Evolutionary conservation across 352 stramenopile species (phyloP).

Genomic region (Phytophthora brassicae): DNA sequence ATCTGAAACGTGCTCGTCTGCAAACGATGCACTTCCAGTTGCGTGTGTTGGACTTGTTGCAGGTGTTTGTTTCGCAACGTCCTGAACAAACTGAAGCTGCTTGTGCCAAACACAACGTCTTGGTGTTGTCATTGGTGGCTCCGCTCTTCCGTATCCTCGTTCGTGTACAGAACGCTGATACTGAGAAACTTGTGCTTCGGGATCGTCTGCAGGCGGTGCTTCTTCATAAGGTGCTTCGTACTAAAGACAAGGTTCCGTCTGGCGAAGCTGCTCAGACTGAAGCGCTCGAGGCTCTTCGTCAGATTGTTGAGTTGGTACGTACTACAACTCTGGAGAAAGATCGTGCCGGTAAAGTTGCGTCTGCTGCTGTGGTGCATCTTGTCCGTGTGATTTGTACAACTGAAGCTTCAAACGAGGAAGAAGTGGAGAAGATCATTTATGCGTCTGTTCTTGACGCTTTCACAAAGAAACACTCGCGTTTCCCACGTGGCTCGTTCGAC

Average conservation of each 20-base stretch:
- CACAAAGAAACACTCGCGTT: slow-evolving; percentile 84
- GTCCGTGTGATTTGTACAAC: slow-evolving; percentile 48
- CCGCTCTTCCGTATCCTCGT: slow-evolving; percentile 66
- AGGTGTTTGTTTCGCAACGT: slow-evolving; percentile 59
- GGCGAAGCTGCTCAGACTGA: slow-evolving; percentile 21
- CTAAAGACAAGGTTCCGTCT: slow-evolving; percentile 48
- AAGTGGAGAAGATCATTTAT: slow-evolving; percentile 37
- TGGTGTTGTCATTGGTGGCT: slow-evolving; percentile 53
- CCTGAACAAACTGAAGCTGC: slow-evolving; percentile 20
- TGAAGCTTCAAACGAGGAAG: slow-evolving; percentile 18
- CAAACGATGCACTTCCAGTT: slow-evolving; percentile 86
- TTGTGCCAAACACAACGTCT: slow-evolving; percentile 23
- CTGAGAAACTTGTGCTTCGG: slow-evolving; percentile 71
- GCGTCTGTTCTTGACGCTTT: slow-evolving; percentile 53
- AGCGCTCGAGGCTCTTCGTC: slow-evolving; percentile 35
- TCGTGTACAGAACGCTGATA: slow-evolving; percentile 54
- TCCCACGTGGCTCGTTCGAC: slow-evolving; percentile 69
- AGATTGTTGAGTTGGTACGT: slow-evolving; percentile 45
- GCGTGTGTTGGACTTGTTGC: slow-evolving; percentile 77
- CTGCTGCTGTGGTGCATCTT: slow-evolving; percentile 59
- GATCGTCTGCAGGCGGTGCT: slow-evolving; percentile 72
- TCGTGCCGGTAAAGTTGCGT: slow-evolving; percentile 57
- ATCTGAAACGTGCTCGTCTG: slow-evolving; percentile 63
- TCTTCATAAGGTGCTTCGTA: slow-evolving; percentile 63
- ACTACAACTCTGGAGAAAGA: slow-evolving; percentile 66